phyloP scores from a whole-genome alignment of 2,329 filamentous ascomycete species.

The Fusarium acutatum region DNA sequence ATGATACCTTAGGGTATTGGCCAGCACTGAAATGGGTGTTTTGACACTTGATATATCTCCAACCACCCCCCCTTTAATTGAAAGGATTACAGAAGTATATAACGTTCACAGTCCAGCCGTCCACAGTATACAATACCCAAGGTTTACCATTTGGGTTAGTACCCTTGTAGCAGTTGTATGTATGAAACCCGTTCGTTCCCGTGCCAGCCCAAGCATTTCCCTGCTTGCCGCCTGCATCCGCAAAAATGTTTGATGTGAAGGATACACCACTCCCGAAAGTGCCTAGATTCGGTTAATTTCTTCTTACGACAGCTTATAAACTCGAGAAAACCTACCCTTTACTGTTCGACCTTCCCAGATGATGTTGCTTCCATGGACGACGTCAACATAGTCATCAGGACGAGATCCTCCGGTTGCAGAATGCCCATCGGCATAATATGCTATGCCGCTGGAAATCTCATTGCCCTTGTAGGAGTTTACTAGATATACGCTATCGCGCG shows the following conservation, averaged over 20 bases:
- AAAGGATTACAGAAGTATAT: background rate
- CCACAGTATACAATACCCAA: background rate
- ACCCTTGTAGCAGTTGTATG: background rate
- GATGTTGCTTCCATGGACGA: background rate
- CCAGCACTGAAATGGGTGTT: background rate
- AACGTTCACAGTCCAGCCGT: background rate
- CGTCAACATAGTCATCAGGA: background rate
- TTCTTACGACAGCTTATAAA: fast-evolving
- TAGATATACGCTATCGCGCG: background rate
- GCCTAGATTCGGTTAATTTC: background rate
- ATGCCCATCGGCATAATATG: background rate
- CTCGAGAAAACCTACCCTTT: background rate
- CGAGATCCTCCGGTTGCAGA: background rate
- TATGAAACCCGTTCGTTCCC: background rate
- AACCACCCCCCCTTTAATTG: background rate
- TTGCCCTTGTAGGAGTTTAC: conserved; percentile 2
- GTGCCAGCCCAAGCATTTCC: background rate
- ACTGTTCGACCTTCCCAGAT: background rate
- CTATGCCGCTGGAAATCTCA: background rate
- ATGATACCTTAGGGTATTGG: background rate
- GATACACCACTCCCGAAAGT: background rate
- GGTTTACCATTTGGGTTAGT: background rate
- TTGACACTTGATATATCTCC: background rate
- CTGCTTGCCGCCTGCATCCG: background rate
- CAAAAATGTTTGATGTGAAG: background rate